Evolutionary conservation across 345 rosid species (phyloP).

Genomic region (Schrenkiella parvula): DNA sequence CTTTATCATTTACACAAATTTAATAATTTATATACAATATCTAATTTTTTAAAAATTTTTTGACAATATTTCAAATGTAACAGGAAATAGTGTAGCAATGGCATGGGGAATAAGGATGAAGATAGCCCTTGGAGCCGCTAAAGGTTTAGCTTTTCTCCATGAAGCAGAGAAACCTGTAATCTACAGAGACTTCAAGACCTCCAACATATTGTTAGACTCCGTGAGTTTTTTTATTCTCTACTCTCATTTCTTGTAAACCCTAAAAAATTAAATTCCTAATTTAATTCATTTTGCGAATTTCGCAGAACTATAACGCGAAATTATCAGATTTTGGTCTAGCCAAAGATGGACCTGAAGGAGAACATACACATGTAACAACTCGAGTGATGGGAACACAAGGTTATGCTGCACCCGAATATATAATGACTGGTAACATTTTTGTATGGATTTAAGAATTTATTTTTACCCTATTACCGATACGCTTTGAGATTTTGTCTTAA

Average conservation of each 20-base stretch:
- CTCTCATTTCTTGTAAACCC: background rate
- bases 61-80: background rate
- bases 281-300: background rate
- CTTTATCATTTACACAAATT: background rate
- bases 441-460: background rate
- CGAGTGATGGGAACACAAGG: constrained; percentile 63
- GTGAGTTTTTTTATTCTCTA: constrained; percentile 32
- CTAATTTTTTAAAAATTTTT: background rate
- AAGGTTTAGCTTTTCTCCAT: constrained; percentile 78
- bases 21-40: background rate
- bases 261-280: background rate
- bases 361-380: constrained; percentile 49
- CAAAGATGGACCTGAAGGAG: constrained; percentile 57
- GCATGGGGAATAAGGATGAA: constrained; percentile 79
- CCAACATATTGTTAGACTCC: constrained; percentile 63
- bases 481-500: background rate
- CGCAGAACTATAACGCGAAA: constrained; percentile 43
- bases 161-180: constrained; percentile 69
- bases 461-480: background rate
- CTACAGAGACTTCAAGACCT: constrained; percentile 73
- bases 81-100: constrained; percentile 54
- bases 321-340: constrained; percentile 57
- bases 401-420: constrained; percentile 53
- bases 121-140: constrained; percentile 74
- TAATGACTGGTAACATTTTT: constrained; percentile 43